Conservation (phyloP, 2,329 filamentous ascomycete genomes). For the Pestalotiopsis sp. region DNA sequence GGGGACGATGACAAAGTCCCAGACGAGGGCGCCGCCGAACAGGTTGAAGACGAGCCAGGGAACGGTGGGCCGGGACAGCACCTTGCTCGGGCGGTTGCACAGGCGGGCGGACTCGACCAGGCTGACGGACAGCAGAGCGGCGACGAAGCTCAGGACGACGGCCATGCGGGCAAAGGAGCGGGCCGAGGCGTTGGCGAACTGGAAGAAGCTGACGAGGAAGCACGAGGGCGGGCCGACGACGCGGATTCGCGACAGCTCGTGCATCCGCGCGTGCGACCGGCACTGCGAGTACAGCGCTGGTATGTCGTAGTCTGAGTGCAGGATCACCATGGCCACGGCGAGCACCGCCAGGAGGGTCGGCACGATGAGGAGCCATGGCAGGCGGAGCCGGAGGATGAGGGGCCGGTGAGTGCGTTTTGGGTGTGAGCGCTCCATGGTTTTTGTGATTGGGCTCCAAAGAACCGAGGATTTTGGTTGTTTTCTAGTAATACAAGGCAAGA, state of each 20-base stretch:
- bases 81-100: conserved; percentile 33
- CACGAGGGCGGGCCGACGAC: conserved; percentile 49
- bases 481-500: neutral
- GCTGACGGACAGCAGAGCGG: conserved; percentile 50
- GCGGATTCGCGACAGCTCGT: conserved; percentile 46
- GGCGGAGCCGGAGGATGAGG: conserved; percentile 55
- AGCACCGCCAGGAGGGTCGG: conserved; percentile 48
- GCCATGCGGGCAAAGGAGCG: conserved; percentile 45
- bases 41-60: conserved; percentile 52
- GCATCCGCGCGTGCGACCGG: conserved; percentile 49
- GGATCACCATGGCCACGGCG: conserved; percentile 44
- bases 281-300: conserved; percentile 57
- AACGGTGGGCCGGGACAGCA: conserved; percentile 37
- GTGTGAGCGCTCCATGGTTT: conserved; percentile 1
- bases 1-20: conserved; percentile 54
- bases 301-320: conserved; percentile 52
- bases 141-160: conserved; percentile 46
- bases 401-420: conserved; percentile 29
- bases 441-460: neutral
- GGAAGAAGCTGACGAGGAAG: conserved; percentile 54
- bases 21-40: conserved; percentile 51
- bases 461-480: neutral
- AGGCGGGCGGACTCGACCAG: conserved; percentile 52
- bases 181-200: conserved; percentile 41
- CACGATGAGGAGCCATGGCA: conserved; percentile 55